Percentiles rank a stretch among this genome's conserved stretches.
Evolutionary conservation across 2,329 filamentous ascomycete species (phyloP).

Genomic region (Pseudocercospora macadamiae): DNA sequence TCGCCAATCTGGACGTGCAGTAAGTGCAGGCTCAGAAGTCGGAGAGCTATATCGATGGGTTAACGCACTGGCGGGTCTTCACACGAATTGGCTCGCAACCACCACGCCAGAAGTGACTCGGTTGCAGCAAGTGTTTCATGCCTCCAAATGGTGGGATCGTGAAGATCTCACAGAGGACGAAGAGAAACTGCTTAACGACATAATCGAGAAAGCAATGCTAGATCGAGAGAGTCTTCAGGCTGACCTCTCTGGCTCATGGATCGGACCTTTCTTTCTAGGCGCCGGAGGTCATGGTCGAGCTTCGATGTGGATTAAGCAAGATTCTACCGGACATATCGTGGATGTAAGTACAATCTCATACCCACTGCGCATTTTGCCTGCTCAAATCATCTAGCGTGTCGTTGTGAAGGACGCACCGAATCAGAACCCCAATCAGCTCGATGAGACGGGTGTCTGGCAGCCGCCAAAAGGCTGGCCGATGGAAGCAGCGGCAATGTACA

Average conservation of each 20-base stretch:
- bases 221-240: not conserved
- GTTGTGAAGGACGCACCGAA: slow-evolving; percentile 3
- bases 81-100: not conserved
- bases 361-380: too few species aligned
- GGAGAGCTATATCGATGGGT: not conserved
- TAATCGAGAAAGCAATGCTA: not conserved
- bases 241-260: not conserved
- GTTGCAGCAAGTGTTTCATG: not conserved
- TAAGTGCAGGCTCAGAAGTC: not conserved
- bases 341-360: too few species aligned
- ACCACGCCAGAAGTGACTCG: not conserved
- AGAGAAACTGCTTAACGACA: not conserved
- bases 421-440: not conserved
- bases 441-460: not conserved
- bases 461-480: not conserved
- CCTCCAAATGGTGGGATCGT: not conserved
- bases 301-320: slow-evolving; percentile 11
- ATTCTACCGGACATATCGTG: slow-evolving; percentile 5
- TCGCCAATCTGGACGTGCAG: too few species aligned
- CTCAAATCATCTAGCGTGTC: slow-evolving; percentile 9
- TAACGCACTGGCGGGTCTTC: not conserved
- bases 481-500: slow-evolving; percentile 16
- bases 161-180: not conserved
- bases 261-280: not conserved
- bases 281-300: not conserved